Conservation (phyloP, 2,329 filamentous ascomycete genomes). For the Aspergillus sclerotialis region DNA sequence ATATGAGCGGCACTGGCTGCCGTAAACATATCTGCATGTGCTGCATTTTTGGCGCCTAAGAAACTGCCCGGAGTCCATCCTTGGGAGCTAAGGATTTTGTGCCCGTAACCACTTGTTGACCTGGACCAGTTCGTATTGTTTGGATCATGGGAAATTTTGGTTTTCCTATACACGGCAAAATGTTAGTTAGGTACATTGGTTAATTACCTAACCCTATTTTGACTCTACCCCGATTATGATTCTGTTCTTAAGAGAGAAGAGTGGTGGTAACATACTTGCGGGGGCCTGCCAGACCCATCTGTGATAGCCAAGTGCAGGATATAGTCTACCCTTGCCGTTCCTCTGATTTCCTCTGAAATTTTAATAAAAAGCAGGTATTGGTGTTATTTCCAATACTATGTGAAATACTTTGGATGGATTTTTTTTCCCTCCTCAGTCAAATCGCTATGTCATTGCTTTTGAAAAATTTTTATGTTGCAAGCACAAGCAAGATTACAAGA, state of each 20-base stretch:
- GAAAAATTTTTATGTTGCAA: no score
- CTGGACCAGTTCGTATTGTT: conserved; percentile 93
- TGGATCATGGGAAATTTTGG: conserved; percentile 80
- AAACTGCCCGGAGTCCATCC: conserved; percentile 85
- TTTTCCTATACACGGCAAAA: conserved; percentile 37
- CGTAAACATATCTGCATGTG: conserved; percentile 69
- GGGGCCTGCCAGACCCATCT: conserved; percentile 63
- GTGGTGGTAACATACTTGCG: conserved; percentile 51
- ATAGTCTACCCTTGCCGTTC: no score
- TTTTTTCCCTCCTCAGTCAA: no score
- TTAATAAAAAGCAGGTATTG: no score
- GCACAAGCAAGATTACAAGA: no score
- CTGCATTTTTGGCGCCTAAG: conserved; percentile 69
- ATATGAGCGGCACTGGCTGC: conserved; percentile 80
- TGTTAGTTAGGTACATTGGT: background rate
- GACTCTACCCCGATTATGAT: background rate
- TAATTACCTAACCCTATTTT: conserved; percentile 2
- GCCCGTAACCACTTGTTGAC: conserved; percentile 75
- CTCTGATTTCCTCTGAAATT: no score
- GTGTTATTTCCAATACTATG: no score
- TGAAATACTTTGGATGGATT: no score
- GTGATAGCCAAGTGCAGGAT: conserved; percentile 2
- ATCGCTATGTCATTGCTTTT: no score
- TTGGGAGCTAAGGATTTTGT: conserved; percentile 78
- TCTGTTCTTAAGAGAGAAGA: background rate